Conservation (phyloP, 164 flowering plant species). For the Stephania japonica region DNA sequence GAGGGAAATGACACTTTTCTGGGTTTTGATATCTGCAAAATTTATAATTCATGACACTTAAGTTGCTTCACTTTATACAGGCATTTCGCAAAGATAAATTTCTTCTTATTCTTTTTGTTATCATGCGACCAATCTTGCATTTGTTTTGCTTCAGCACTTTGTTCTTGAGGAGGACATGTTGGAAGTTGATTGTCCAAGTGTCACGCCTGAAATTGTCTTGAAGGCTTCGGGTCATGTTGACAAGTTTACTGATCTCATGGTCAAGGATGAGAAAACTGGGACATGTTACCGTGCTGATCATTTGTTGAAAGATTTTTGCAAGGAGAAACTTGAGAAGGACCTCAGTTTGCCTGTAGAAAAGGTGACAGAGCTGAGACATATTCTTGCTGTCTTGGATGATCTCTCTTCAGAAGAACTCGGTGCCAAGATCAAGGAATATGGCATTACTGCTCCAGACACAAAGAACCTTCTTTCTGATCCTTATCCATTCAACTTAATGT, state of each 20-base stretch:
- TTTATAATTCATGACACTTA: background rate
- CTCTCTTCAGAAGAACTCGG: conserved; percentile 79
- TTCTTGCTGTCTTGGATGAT: conserved; percentile 83
- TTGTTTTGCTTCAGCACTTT: conserved; percentile 58
- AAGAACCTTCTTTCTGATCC: conserved; percentile 91
- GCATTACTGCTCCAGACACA: conserved; percentile 88
- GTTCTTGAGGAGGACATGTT: conserved; percentile 93
- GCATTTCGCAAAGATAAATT: background rate
- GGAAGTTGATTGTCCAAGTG: conserved; percentile 97
- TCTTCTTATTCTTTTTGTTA: background rate
- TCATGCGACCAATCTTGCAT: background rate
- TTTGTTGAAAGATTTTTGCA: conserved; percentile 88
- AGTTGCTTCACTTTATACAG: background rate
- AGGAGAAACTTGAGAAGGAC: conserved; percentile 86
- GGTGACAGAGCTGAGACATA: conserved; percentile 65
- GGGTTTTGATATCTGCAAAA: background rate
- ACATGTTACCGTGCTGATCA: conserved; percentile 94
- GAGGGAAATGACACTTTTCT: background rate
- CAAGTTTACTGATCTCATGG: conserved; percentile 97
- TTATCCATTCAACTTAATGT: conserved; percentile 96
- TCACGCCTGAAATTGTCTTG: conserved; percentile 86
- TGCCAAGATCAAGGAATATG: conserved; percentile 85
- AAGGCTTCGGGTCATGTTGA: conserved; percentile 99
- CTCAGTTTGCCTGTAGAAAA: conserved; percentile 49
- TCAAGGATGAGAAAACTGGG: conserved; percentile 91